Evolutionary conservation across 495 filamentous ascomycete genomes (phyloP).

Genomic region (Baudoinia panamericana): DNA sequence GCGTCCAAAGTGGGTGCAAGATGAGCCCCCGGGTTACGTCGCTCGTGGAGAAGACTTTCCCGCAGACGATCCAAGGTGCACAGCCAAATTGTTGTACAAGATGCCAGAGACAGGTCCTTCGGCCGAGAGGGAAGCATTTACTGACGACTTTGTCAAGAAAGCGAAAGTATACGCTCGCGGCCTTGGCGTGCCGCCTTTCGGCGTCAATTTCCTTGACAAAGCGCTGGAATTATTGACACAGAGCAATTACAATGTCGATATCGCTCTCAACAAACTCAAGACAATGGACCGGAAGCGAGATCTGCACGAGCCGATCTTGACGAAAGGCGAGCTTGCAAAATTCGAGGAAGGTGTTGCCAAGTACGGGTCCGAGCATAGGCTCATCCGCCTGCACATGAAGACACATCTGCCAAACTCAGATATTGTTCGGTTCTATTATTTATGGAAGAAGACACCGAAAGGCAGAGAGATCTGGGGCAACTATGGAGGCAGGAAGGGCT

Average conservation of each 20-base stretch:
- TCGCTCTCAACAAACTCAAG: constrained; percentile 59
- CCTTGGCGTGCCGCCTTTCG: constrained; percentile 53
- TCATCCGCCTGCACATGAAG: constrained; percentile 73
- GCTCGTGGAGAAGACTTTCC: constrained; percentile 65
- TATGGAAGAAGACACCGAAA: constrained; percentile 89
- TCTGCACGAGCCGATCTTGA: constrained; percentile 75
- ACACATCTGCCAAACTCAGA: constrained; percentile 54
- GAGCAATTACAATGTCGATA: constrained; percentile 54
- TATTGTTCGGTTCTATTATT: constrained; percentile 87
- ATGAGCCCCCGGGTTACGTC: constrained; percentile 78
- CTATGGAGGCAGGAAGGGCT: constrained; percentile 68
- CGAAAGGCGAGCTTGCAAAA: constrained; percentile 62
- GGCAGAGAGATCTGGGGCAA: constrained; percentile 82
- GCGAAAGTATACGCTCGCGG: constrained; percentile 47
- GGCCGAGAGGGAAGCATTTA: constrained; percentile 31
- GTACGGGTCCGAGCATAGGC: constrained; percentile 79
- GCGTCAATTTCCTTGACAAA: constrained; percentile 81
- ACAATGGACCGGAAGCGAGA: constrained; percentile 55
- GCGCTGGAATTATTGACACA: constrained; percentile 61
- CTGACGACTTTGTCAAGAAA: constrained; percentile 62
- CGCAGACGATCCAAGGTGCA: constrained; percentile 40
- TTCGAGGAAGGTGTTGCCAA: constrained; percentile 90
- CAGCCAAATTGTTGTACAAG: constrained; percentile 49
- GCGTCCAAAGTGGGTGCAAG: constrained; percentile 83
- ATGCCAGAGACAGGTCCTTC: constrained; percentile 29